A percentile compares a stretch with the other conserved stretches of the same genome.
Evolutionary conservation across 2,329 filamentous ascomycete genomes (phyloP).

Genomic region (Claviceps digitariae): DNA sequence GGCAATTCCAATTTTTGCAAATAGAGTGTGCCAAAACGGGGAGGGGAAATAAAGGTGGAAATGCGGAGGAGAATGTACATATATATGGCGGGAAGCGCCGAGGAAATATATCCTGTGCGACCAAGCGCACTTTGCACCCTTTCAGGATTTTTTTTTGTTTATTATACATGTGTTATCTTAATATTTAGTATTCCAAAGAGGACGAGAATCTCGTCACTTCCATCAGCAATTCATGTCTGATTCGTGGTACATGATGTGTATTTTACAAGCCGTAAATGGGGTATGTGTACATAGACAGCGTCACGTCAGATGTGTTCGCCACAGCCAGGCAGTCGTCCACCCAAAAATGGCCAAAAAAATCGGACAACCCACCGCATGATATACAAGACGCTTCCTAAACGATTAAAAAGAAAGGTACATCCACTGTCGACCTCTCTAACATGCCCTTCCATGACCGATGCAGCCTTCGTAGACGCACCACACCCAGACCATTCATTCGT

Average conservation of each 20-base stretch:
- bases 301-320: too few species aligned
- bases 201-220: background rate
- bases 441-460: background rate
- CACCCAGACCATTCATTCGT: background rate
- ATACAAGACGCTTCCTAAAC: background rate
- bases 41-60: background rate
- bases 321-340: too few species aligned
- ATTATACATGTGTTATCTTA: background rate
- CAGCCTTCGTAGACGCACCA: background rate
- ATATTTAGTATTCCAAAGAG: background rate
- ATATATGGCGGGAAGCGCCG: background rate
- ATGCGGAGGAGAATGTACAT: background rate
- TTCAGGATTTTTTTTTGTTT: background rate
- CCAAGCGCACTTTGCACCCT: constrained; percentile 1
- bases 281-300: background rate
- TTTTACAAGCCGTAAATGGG: background rate
- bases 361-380: too few species aligned
- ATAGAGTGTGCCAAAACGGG: background rate
- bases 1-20: background rate
- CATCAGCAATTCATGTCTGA: background rate
- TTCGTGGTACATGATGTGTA: background rate
- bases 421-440: background rate
- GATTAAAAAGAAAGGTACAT: background rate
- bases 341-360: too few species aligned
- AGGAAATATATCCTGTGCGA: constrained; percentile 8